These are phyloP conservation scores for Mallotus repandus DNA, from an alignment of 441 rosid species.

Conservation along the genomic window DNA sequence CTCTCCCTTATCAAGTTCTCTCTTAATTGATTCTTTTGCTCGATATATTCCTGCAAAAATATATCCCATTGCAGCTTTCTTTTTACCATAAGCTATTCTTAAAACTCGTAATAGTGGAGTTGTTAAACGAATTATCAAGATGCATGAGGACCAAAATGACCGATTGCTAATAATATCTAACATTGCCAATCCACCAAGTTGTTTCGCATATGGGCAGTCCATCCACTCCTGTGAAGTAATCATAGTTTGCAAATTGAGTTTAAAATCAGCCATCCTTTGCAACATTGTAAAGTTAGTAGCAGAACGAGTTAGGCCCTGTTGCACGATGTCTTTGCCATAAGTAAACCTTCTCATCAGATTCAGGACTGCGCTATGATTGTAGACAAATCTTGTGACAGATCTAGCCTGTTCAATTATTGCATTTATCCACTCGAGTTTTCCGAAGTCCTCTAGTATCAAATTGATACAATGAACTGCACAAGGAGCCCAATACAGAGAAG, in stretches of 20 bases:
- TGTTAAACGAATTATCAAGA: slow-evolving; percentile 48
- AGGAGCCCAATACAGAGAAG: slow-evolving; percentile 84
- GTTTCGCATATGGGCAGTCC: slow-evolving; percentile 64
- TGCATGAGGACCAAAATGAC: slow-evolving; percentile 73
- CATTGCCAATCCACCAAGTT: slow-evolving; percentile 65
- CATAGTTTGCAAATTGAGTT: slow-evolving; percentile 73
- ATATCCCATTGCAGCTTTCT: slow-evolving; percentile 87
- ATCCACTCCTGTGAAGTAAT: slow-evolving; percentile 89
- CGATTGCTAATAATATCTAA: slow-evolving; percentile 60
- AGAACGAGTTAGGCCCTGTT: slow-evolving; percentile 49
- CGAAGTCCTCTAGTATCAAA: slow-evolving; percentile 74
- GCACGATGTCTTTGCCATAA: slow-evolving; percentile 70
- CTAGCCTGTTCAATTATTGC: slow-evolving; percentile 64
- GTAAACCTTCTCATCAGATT: slow-evolving; percentile 75
- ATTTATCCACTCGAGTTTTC: slow-evolving; percentile 65
- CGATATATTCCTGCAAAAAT: slow-evolving; percentile 75
- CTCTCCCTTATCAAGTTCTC: slow-evolving; percentile 59
- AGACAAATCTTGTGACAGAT: slow-evolving; percentile 73
- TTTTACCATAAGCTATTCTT: slow-evolving; percentile 51
- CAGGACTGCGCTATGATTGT: slow-evolving; percentile 65
- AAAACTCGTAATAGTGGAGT: slow-evolving; percentile 66
- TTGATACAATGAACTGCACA: slow-evolving; percentile 72
- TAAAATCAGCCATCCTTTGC: slow-evolving; percentile 55
- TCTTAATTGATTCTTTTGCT: slow-evolving; percentile 80
- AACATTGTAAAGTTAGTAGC: slow-evolving; percentile 75